phyloP scores from a whole-genome alignment of 768 basidiomycete genomes.

The Russula foetens region DNA sequence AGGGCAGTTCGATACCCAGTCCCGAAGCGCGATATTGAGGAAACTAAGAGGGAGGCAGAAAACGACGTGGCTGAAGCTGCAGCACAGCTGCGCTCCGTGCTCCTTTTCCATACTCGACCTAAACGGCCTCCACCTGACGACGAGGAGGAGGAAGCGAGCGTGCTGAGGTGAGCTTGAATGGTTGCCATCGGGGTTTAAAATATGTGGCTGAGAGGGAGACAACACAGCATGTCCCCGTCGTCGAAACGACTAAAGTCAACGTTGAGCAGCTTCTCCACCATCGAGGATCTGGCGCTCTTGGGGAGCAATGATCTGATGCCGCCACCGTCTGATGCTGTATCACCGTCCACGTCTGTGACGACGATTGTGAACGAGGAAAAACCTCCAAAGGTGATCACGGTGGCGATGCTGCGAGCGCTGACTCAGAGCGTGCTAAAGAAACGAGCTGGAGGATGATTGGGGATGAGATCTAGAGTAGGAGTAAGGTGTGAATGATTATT shows the following conservation, averaged over 20 bases:
- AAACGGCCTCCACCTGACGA: conserved; percentile 20
- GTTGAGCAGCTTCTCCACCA: conserved; percentile 7
- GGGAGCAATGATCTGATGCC: conserved; percentile 2
- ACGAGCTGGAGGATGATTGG: too few species aligned
- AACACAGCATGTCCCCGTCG: conserved; percentile 13
- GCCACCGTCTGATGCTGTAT: conserved; percentile 11
- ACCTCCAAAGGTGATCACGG: conserved; percentile 6
- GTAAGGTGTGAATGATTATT: neutral
- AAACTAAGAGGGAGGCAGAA: conserved; percentile 12
- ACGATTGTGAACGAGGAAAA: conserved; percentile 14
- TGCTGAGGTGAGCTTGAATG: conserved; percentile 8
- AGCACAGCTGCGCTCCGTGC: conserved; percentile 7
- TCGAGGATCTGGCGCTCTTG: neutral
- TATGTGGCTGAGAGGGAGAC: neutral
- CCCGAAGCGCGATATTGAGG: conserved; percentile 13
- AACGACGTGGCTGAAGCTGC: conserved; percentile 4
- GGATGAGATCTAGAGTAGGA: neutral
- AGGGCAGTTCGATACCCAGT: conserved; percentile 13
- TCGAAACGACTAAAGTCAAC: conserved; percentile 18
- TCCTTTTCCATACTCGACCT: conserved; percentile 15
- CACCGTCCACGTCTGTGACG: conserved; percentile 12
- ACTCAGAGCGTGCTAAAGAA: conserved; percentile 11
- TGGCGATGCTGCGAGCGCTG: conserved; percentile 20
- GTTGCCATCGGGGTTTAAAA: neutral
- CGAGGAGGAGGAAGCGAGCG: conserved; percentile 15